Base-by-base conservation (phyloP, 2,329 filamentous ascomycete species). In the Epichloe baconii region DNA sequence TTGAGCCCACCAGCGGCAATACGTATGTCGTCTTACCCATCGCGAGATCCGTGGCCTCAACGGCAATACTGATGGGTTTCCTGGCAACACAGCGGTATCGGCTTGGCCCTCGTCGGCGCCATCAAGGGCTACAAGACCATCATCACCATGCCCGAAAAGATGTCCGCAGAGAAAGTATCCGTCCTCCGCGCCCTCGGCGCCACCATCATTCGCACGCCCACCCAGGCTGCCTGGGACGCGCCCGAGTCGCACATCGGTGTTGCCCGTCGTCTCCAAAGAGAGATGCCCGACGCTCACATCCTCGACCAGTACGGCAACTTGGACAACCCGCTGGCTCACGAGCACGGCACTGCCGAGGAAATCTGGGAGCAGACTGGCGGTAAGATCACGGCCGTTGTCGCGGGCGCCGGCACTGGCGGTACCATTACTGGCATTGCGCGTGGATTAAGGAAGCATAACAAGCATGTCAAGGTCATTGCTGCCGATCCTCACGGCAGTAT, bases 111-210 rank as follows among this genome's bases (percentile, higher is more conserved):
- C 36, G 91, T 97, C 17, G 91, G 82, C 52, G 93, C 93, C 15
- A 86, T 98, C 63, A 97, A 96, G 74, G 91, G 90, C 58, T 98
- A 97, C 77, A 91, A 91, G 71, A 94, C 90, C 41, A 97, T 98
- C 71, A 98, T 98, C 68, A 98, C 93, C 11, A 80, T 98, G 44
- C 93, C 93, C 48, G 93, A 98, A 73, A 98, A 98, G 77, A 98
- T 98, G 93, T 96, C 89, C 1, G 86, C 89, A 46, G 93, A 98
- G 71, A 98, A 98, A 71, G 93, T 98, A 40, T 86, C 91, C 2
- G 93, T 98, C 31, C 78, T 98, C 55, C 86, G 89, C 61, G 91
- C 93, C 34, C 79, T 98, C 49, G 91, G 91, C 57, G 93, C 93
- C 42, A 96, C 94, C 64, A 97, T 98, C 69, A 96, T 98, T 67